Evolutionary conservation across 2,329 filamentous ascomycete genomes (phyloP).

Genomic region (Cercospora sp.): DNA sequence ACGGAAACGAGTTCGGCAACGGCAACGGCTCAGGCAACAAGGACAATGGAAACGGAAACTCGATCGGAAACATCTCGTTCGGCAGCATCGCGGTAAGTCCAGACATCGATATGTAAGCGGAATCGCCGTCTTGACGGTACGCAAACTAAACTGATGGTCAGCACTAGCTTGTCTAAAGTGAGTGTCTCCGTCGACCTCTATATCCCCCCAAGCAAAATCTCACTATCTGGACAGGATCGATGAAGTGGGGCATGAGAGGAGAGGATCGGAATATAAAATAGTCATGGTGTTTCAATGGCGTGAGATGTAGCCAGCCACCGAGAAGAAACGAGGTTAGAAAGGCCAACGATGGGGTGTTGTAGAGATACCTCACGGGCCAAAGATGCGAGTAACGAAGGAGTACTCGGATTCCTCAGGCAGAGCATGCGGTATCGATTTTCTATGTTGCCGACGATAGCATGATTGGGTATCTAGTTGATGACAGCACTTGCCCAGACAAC

Average conservation of each 20-base stretch:
- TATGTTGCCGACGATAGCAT: neutral
- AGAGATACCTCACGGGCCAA: neutral
- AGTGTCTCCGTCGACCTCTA: constrained; percentile 4
- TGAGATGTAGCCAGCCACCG: neutral
- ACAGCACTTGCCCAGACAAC: neutral
- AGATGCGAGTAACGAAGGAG: neutral
- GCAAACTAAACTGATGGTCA: neutral
- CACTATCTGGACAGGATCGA: neutral
- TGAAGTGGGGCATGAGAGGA: neutral
- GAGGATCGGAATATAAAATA: neutral
- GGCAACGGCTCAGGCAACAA: constrained; percentile 6
- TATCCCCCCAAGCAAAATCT: neutral
- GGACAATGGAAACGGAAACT: constrained; percentile 11
- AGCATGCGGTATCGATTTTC: neutral
- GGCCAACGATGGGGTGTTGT: neutral
- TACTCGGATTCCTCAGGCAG: neutral
- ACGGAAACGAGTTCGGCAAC: neutral
- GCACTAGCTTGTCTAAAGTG: constrained; percentile 10
- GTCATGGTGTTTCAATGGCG: neutral
- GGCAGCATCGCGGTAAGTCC: constrained; percentile 7
- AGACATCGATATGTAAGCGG: constrained; percentile 8
- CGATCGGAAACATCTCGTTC: constrained; percentile 4
- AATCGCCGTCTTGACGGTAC: neutral
- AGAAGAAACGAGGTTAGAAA: neutral
- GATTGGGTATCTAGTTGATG: neutral